phyloP scores from a whole-genome alignment of 2,329 filamentous ascomycete species.

The Calcarisporium arbuscula region DNA sequence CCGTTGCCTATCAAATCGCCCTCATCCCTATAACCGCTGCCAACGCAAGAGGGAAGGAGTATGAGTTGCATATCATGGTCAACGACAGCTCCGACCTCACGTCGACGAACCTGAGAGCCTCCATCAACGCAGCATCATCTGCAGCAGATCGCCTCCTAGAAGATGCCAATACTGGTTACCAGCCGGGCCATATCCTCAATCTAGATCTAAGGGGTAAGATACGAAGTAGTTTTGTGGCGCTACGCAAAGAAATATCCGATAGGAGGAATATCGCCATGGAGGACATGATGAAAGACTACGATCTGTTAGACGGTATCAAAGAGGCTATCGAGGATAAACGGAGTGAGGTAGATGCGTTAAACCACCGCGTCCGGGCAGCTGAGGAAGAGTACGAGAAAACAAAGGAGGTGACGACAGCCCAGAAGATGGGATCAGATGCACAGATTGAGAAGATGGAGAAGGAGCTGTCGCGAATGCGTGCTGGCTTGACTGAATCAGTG shows the following conservation, averaged over 20 bases:
- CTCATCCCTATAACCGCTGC: slow-evolving; percentile 78
- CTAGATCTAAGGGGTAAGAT: slow-evolving; percentile 79
- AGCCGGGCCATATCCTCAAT: slow-evolving; percentile 81
- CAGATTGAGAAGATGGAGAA: slow-evolving; percentile 99
- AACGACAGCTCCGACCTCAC: slow-evolving; percentile 74
- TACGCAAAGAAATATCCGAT: slow-evolving; percentile 91
- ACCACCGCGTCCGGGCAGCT: slow-evolving; percentile 79
- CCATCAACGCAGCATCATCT: slow-evolving; percentile 23
- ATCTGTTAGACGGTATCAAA: slow-evolving; percentile 87
- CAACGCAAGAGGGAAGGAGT: slow-evolving; percentile 80
- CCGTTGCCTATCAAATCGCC: slow-evolving; percentile 85
- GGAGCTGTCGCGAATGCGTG: slow-evolving; percentile 88
- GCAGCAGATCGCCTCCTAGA: slow-evolving; percentile 71
- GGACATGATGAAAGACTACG: slow-evolving; percentile 88
- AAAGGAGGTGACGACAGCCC: slow-evolving; percentile 76
- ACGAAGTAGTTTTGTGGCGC: slow-evolving; percentile 67
- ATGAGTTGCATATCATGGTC: slow-evolving; percentile 78
- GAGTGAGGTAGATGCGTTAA: slow-evolving; percentile 84
- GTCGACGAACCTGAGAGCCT: slow-evolving; percentile 48
- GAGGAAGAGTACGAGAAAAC: slow-evolving; percentile 93
- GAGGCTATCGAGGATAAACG: slow-evolving; percentile 96
- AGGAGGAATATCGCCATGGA: slow-evolving; percentile 76
- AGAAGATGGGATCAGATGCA: slow-evolving; percentile 81
- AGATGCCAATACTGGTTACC: slow-evolving; percentile 79
- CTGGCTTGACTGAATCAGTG: slow-evolving; percentile 75